Base-by-base conservation (phyloP, 768 basidiomycete species). In the Mycena belliarum region DNA sequence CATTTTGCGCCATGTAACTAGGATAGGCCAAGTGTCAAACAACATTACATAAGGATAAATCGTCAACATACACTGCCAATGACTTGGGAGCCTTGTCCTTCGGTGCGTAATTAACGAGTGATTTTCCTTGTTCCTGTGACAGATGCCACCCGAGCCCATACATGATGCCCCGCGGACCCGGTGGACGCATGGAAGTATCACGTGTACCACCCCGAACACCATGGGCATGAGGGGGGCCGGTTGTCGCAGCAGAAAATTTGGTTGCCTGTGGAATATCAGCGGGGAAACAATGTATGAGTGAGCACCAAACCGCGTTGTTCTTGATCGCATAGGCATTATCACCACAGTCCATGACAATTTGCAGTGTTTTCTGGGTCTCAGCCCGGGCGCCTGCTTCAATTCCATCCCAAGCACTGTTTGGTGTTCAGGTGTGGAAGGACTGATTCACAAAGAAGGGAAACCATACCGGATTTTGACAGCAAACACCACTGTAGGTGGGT, bases 61-160 rank as follows among this genome's bases (percentile, higher is more conserved):
- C n/a, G n/a, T 38, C 18, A 21, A 48, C 51, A 28, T 23, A 49
- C 52, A 20, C 16, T 9, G 15, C 41, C 7, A 48, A 14, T 0
- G 46, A 24, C 23, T 16, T 21, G 12, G 26, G 7, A 20, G 49
- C 47, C 20, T 54, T 60, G 9, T 23, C 16, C 1, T 15, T 20
- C 3, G 48, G 48, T 2, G 58, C 52, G 26, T 59, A 59, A 16
- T 5, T 24, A 1, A 54, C 58, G 3, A 59, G 32, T 18, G 44
- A 16, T 35, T 54, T 59, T 8, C n/a, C 20, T 43, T 24, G 3
- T 28, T 59, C 58, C 35, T 45, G 38, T 3, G 40, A 41, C 1
- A 33, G 29, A 16, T 59, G 58, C 58, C 58, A 59, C 15, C 58
- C 52, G 3, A 59, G 6, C 10, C 37, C 58, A 37, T 11, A 50